Percentiles rank a stretch among this genome's conserved stretches.
These are phyloP conservation scores for Plasmodium reichenowi DNA, from an alignment of 169 alveolate species.

Conservation along the genomic window DNA sequence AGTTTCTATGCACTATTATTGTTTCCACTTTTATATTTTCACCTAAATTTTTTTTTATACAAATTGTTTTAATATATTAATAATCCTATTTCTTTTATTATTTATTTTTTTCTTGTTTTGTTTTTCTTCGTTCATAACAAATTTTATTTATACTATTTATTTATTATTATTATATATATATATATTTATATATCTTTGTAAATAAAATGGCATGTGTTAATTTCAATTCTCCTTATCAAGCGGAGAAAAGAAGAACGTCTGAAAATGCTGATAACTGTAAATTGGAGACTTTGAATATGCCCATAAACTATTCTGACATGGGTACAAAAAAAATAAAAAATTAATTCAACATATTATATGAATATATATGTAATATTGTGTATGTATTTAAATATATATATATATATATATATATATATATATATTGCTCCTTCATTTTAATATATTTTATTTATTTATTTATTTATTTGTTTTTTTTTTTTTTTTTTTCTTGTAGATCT, in stretches of 20 bases:
- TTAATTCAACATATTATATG: too few species aligned
- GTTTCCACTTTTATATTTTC: too few species aligned
- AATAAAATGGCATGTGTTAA: slow-evolving; percentile 56
- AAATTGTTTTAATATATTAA: too few species aligned
- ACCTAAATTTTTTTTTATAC: too few species aligned
- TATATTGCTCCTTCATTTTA: background rate
- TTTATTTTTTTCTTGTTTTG: background rate
- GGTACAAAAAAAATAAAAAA: slow-evolving; percentile 36
- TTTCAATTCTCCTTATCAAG: slow-evolving; percentile 81
- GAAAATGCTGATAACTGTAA: slow-evolving; percentile 47
- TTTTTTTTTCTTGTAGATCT: slow-evolving; percentile 66
- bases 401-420: background rate
- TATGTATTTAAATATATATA: background rate
- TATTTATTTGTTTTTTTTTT: background rate
- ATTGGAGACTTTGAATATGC: slow-evolving; percentile 34
- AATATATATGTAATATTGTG: background rate
- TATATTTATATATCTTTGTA: background rate
- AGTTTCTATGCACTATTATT: too few species aligned
- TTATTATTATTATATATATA: background rate
- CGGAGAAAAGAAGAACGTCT: slow-evolving; percentile 78
- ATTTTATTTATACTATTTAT: too few species aligned
- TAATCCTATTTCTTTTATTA: background rate
- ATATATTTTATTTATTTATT: background rate
- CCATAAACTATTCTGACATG: slow-evolving; percentile 81
- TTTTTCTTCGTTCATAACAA: background rate